phyloP scores from a whole-genome alignment of 345 rosid species.

The Citrus medica region DNA sequence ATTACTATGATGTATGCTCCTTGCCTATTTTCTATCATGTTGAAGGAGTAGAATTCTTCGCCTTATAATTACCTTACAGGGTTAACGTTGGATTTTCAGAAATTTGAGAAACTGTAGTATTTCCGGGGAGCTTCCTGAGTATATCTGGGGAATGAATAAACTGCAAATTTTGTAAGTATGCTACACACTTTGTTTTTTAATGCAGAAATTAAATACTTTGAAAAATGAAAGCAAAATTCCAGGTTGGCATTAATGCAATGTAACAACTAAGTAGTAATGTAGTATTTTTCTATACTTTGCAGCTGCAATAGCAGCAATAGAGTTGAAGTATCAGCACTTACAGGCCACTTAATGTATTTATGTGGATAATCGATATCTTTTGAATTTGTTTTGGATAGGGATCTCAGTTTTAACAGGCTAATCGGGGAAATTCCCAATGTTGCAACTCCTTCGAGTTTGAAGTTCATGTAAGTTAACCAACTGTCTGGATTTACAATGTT shows the following conservation, averaged over 20 bases:
- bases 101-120: slow-evolving; percentile 44
- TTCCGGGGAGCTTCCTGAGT: slow-evolving; percentile 36
- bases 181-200: not conserved
- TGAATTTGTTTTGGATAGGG: slow-evolving; percentile 14
- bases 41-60: not conserved
- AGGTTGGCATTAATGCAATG: not conserved
- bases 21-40: not conserved
- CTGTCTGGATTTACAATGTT: not conserved
- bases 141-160: slow-evolving; percentile 26
- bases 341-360: too few species aligned
- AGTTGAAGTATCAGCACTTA: not conserved
- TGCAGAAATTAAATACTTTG: not conserved
- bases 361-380: not conserved
- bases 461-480: slow-evolving; percentile 20
- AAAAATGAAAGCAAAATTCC: not conserved
- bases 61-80: not conserved
- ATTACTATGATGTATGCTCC: slow-evolving; percentile 18
- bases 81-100: slow-evolving; percentile 19
- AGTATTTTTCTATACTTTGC: not conserved
- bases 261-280: too few species aligned
- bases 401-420: slow-evolving; percentile 30
- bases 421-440: slow-evolving; percentile 17
- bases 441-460: not conserved
- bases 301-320: not conserved
- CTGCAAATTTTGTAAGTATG: slow-evolving; percentile 38